Base-by-base conservation (phyloP, 2,329 filamentous ascomycete species). In the Ceratocystis variospora region DNA sequence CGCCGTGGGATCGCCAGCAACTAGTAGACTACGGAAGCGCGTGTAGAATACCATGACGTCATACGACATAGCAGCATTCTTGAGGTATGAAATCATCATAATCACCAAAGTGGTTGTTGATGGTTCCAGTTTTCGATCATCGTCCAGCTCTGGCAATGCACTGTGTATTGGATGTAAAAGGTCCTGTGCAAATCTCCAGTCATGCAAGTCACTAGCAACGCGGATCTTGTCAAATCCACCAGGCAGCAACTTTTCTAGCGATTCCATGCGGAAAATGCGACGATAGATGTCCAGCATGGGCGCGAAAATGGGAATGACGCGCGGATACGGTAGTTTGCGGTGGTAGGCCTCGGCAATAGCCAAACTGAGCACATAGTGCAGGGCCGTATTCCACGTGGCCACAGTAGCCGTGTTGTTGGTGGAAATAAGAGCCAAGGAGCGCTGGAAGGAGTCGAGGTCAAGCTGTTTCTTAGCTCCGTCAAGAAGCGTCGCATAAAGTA, bases 401-500 rank as follows among this genome's bases (percentile, higher is more conserved):
- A 72, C 70, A 17, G 70, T 68, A 22, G 63, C 55, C 4, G 62
- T 66, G 7, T 57, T 45, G 19, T 61, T 44, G 19, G 57, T 17
- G 22, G 63, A 33, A 25, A 68, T 68, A 4, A 68, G 50, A 6
- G 44, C 45, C 22, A 68, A 25, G 19, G 66, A 65, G 19, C 67
- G 61, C 15, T 61, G 61, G 25, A 90, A 77, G 31, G 79, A 79
- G 2, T 77, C 73, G 3, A 79, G 76, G 68, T 89, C 80, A 28
- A 78, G 74, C 22, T 78, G 78, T 3, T 73, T 72, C 70, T 90
- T 89, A 63, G 88, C 87, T 41, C 87, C 87, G 67, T 86, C 82
- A 53, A 96, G 80, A 44, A 96, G 77, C 33, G 85, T 84, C 0
- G 85, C 79, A 72, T 86, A 89, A 0, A 89, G 87, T 69, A 84